Base-by-base conservation (phyloP, 2,329 filamentous ascomycete species). In the Arthrobotrys entomopaga region DNA sequence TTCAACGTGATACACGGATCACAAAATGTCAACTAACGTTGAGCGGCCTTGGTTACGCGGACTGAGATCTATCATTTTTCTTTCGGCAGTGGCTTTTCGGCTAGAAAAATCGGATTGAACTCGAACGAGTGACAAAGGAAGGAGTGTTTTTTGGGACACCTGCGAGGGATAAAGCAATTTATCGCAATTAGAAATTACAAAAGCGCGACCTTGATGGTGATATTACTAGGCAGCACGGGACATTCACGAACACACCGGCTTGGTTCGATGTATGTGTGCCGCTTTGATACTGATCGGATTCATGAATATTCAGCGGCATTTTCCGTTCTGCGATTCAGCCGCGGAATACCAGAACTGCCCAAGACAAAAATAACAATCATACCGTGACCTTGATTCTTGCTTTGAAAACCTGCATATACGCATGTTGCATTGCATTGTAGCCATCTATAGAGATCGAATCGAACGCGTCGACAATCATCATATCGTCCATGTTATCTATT, bases 51-150 rank as follows among this genome's bases (percentile, higher is more conserved):
- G 50, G 8, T 49, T 19, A 3, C 38, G 38, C 29, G 24, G 16
- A n/a, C n/a, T n/a, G n/a, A 49, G 38, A 26, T n/a, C 61, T 24
- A 40, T 43, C 53, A 26, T 57, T 50, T 42, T 53, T 54, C 48
- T 48, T 53, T 58, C 61, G 69, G 69, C 50, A 66, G 69, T 73
- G 69, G 69, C 69, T 73, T 73, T 53, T 60, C 65, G 65, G 56
- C 57, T 61, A 52, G 48, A 67, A 59, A 43, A 5, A 29, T 53
- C 22, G 42, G n/a, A 29, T n/a, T n/a, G 50, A 54, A 54, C n/a
- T n/a, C n/a, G n/a, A n/a, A n/a, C 34, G 13, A 7, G 7, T 40
- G 34, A 40, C 34, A 13, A 40, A 40, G 34, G 34, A 40, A 40
- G 13, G n/a, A n/a, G n/a, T n/a, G n/a, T n/a, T n/a, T n/a, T n/a